These are phyloP conservation scores for Raphanus hybrid DNA, from an alignment of 441 rosid species.

Conservation along the genomic window DNA sequence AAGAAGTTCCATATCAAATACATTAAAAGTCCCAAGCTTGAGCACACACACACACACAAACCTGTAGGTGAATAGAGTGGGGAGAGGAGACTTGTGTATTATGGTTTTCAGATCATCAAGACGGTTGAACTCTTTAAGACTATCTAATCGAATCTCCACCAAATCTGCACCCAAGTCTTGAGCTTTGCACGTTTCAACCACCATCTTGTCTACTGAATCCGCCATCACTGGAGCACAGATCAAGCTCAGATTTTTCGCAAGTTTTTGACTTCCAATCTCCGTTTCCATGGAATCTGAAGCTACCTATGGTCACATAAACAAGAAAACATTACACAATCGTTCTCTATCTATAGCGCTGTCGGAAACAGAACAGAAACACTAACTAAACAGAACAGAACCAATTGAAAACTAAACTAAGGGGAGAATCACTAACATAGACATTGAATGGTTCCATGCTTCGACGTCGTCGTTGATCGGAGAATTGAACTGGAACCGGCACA, in stretches of 20 bases:
- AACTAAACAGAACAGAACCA: neutral
- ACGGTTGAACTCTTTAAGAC: slow-evolving; percentile 59
- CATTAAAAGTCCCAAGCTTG: slow-evolving; percentile 12
- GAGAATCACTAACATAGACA: slow-evolving; percentile 35
- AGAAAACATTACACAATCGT: neutral
- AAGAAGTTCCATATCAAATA: neutral
- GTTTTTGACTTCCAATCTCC: slow-evolving; percentile 41
- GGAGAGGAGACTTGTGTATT: slow-evolving; percentile 64
- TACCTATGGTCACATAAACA: slow-evolving; percentile 36
- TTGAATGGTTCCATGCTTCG: slow-evolving; percentile 29
- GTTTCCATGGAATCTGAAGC: slow-evolving; percentile 47
- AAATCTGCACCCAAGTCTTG: slow-evolving; percentile 78
- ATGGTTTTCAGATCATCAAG: slow-evolving; percentile 52
- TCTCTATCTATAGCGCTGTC: neutral
- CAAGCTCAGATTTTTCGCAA: slow-evolving; percentile 61
- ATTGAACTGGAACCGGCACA: slow-evolving; percentile 9
- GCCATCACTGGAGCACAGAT: slow-evolving; percentile 88
- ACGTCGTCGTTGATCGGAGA: slow-evolving; percentile 32
- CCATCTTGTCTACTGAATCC: slow-evolving; percentile 68
- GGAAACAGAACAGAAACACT: neutral
- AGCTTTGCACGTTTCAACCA: slow-evolving; percentile 56
- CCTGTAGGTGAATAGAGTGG: slow-evolving; percentile 97
- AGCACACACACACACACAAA: slow-evolving; percentile 22
- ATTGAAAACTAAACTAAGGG: neutral
- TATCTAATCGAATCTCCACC: slow-evolving; percentile 88